Percentiles rank a stretch among this genome's conserved stretches.
phyloP scores from a whole-genome alignment of 2,329 filamentous ascomycete genomes.

The Alternaria gaisen region DNA sequence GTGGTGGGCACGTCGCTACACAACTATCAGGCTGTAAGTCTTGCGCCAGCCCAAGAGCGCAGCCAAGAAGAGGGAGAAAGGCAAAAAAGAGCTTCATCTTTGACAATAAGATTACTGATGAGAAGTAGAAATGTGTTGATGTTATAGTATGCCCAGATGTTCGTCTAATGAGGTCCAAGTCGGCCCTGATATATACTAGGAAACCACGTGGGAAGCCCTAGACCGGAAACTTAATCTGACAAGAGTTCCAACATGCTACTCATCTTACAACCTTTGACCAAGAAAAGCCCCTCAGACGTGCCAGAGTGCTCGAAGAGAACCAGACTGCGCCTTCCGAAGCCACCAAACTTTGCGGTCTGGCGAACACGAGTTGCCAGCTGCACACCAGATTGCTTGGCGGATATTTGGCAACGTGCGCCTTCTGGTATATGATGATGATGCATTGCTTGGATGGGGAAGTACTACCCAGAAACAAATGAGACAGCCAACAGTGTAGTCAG shows the following conservation, averaged over 20 bases:
- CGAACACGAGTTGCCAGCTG: conserved; percentile 4
- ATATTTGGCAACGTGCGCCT: not conserved
- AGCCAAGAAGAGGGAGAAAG: conserved; percentile 7
- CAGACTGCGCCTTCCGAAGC: not conserved
- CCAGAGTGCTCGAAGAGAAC: conserved; percentile 1
- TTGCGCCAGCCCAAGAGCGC: not conserved
- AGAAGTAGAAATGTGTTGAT: not conserved
- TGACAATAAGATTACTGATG: not conserved
- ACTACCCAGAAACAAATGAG: not conserved
- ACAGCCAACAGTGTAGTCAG: conserved; percentile 4
- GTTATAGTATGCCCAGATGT: not conserved
- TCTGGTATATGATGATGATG: conserved; percentile 2
- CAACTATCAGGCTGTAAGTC: not conserved
- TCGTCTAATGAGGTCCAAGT: not conserved
- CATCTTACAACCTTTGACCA: conserved; percentile 10
- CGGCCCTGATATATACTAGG: conserved; percentile 4
- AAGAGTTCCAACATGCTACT: not conserved
- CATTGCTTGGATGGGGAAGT: conserved; percentile 1
- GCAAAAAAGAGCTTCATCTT: conserved; percentile 10
- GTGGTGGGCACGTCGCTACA: conserved; percentile 4
- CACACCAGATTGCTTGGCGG: not conserved
- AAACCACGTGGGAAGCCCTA: not conserved
- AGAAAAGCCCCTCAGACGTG: conserved; percentile 1
- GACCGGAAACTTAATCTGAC: not conserved
- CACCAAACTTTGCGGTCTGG: not conserved